A percentile compares a stretch with the other conserved stretches of the same genome.
phyloP scores from a whole-genome alignment of 1,139 yeast species.

The Pichia sp. region DNA sequence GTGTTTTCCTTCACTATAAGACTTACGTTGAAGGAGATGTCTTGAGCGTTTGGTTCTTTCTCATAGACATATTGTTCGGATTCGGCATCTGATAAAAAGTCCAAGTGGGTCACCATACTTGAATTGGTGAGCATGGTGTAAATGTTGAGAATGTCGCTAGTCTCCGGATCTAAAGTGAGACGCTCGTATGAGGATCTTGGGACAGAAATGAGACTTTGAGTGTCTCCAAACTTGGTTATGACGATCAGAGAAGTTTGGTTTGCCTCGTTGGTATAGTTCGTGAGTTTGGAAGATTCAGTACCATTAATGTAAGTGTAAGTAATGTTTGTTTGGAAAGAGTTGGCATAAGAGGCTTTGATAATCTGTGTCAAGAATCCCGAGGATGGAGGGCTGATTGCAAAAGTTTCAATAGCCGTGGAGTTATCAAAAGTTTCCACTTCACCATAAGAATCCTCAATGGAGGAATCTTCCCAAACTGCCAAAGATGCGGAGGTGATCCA shows the following conservation, averaged over 20 bases:
- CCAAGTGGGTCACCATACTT: slow-evolving; percentile 19
- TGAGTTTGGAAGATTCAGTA: slow-evolving; percentile 16
- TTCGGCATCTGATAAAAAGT: slow-evolving; percentile 8
- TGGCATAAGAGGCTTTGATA: slow-evolving; percentile 30
- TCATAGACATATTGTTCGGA: slow-evolving; percentile 11
- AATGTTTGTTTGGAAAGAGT: slow-evolving; percentile 29
- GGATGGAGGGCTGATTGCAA: slow-evolving; percentile 31
- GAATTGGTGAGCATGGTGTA: slow-evolving; percentile 13
- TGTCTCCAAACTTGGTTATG: slow-evolving; percentile 26
- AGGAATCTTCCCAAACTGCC: slow-evolving; percentile 49
- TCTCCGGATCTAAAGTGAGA: slow-evolving; percentile 16
- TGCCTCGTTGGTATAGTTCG: slow-evolving; percentile 25
- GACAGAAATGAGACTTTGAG: slow-evolving; percentile 26
- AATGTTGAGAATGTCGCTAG: slow-evolving; percentile 11
- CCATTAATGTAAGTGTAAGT: slow-evolving; percentile 34
- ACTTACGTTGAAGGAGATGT: slow-evolving; percentile 20
- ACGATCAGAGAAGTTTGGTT: slow-evolving; percentile 32
- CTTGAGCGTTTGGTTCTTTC: slow-evolving; percentile 16
- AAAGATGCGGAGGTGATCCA: slow-evolving; percentile 71
- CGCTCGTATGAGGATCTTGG: slow-evolving; percentile 20
- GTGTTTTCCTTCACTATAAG: slow-evolving; percentile 11
- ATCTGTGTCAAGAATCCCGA: slow-evolving; percentile 33
- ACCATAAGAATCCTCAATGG: slow-evolving; percentile 36
- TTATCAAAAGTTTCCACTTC: slow-evolving; percentile 28
- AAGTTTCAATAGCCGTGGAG: slow-evolving; percentile 21